Base-by-base conservation (phyloP, 225 moss, liverwort and hornwort species). In the Marchantia polymorpha region DNA sequence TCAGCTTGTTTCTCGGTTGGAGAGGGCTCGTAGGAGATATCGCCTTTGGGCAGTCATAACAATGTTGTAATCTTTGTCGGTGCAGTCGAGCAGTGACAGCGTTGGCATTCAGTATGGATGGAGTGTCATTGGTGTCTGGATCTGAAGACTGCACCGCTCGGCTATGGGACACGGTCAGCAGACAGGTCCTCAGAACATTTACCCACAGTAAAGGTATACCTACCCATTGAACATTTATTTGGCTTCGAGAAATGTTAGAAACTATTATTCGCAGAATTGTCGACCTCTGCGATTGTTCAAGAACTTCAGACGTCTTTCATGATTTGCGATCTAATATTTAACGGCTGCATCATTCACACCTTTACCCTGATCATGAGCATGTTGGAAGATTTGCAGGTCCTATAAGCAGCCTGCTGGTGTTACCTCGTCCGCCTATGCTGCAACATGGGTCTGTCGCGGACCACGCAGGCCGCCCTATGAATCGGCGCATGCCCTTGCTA, bases 81-180 rank as follows among this genome's bases (percentile, higher is more conserved):
- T 84, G 84, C 81, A 96, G 96, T 81, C 94, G 96, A 79, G 94
- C 96, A 78, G 93, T 96, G 30, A 93, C 96, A 82, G 91, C 96
- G 48, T 85, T 96, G 81, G 94, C 94, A 29, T 94, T 96, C 76
- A 92, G 96, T 81, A 94, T 96, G 93, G 96, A 96, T 83, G 96
- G 96, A 74, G 92, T 96, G 64, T 92, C 94, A 54, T 84, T 96
- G 85, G 92, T 96, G 72, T 96, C 96, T 83, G 96, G 96, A 78
- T 96, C 96, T 56, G 96, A 94, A 78, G 96, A 96, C 83, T 92
- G 96, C 85, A 94, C 96, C 61, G 94, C 90, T 76, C 91, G 96
- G 50, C 86, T 96, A 66, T 96, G 96, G 96, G 96, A 96, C 77
- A 96, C 96, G 80, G 87, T 92, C 84, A 93, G 90, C 85, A 93